These are phyloP conservation scores for Solioccasus polychromus DNA, from an alignment of 768 basidiomycete species.

Conservation along the genomic window DNA sequence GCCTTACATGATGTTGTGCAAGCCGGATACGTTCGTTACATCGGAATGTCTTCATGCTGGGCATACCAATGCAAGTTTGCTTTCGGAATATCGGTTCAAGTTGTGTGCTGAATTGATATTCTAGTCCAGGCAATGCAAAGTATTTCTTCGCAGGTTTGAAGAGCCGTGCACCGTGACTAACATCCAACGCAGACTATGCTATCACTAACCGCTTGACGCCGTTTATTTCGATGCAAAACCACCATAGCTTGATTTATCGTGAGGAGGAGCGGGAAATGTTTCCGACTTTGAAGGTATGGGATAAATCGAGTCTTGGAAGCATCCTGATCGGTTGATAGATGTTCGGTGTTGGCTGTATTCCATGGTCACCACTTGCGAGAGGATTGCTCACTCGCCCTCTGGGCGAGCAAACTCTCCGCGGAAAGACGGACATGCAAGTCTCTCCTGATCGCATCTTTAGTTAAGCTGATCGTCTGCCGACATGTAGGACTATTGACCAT, in stretches of 20 bases:
- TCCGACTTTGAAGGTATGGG: conserved; percentile 46
- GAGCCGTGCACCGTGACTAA: background rate
- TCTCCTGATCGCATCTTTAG: background rate
- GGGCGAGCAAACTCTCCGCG: conserved; percentile 28
- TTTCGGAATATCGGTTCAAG: background rate
- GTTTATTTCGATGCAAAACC: conserved; percentile 67
- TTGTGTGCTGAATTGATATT: conserved; percentile 6
- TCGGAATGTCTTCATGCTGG: conserved; percentile 43
- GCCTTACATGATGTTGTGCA: conserved; percentile 51
- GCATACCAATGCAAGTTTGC: conserved; percentile 36
- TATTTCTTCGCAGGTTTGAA: background rate
- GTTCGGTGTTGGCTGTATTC: conserved; percentile 44
- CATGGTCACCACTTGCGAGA: conserved; percentile 43
- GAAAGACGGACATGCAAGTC: conserved; percentile 24
- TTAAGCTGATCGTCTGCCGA: conserved; percentile 4
- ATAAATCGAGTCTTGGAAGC: conserved; percentile 39
- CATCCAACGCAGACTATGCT: conserved; percentile 33
- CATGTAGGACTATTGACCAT: conserved; percentile 21
- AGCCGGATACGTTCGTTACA: conserved; percentile 46
- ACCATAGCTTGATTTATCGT: conserved; percentile 53
- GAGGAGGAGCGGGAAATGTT: conserved; percentile 63
- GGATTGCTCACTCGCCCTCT: conserved; percentile 36
- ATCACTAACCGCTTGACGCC: conserved; percentile 44
- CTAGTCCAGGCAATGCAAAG: conserved; percentile 42
- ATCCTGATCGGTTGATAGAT: conserved; percentile 47